Evolutionary conservation across 345 rosid genomes (phyloP).

Genomic region (Bruguiera sexangula): DNA sequence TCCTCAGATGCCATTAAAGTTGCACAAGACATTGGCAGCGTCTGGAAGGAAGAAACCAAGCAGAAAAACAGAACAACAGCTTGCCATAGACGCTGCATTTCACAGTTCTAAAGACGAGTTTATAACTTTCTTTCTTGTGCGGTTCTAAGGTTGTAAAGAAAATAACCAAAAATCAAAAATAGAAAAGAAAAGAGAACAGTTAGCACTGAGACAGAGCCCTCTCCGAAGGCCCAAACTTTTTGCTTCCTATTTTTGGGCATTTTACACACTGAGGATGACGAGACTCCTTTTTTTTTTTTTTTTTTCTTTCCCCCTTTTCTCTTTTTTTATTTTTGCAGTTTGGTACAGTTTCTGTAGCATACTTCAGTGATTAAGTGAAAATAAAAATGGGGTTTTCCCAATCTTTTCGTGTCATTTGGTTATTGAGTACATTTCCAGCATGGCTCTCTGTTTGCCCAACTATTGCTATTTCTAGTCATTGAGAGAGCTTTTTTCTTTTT

Average conservation of each 20-base stretch:
- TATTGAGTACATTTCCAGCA: not conserved
- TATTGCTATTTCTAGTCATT: no score
- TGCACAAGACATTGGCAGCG: slow-evolving; percentile 63
- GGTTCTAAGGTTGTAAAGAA: slow-evolving; percentile 2
- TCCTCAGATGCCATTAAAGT: slow-evolving; percentile 64
- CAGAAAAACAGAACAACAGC: slow-evolving; percentile 60
- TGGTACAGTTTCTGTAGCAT: slow-evolving; percentile 16
- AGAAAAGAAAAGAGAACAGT: slow-evolving; percentile 14
- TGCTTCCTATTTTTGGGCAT: slow-evolving; percentile 37
- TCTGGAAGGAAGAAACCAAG: slow-evolving; percentile 69
- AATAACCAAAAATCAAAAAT: not conserved
- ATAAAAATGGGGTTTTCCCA: not conserved
- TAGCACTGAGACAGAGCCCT: slow-evolving; percentile 43
- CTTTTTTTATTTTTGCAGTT: slow-evolving; percentile 1
- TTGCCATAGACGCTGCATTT: slow-evolving; percentile 76
- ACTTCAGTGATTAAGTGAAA: slow-evolving; percentile 5
- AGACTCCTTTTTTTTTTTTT: slow-evolving; percentile 34
- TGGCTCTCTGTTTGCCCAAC: no score
- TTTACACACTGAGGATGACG: slow-evolving; percentile 54
- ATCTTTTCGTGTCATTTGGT: no score
- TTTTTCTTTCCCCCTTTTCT: not conserved
- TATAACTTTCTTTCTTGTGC: not conserved
- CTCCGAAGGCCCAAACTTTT: slow-evolving; percentile 55
- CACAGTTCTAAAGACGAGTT: slow-evolving; percentile 46
- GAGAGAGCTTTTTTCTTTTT: no score